Evolutionary conservation across 2,329 filamentous ascomycete genomes (phyloP), one percentile per base, ranked within the genome.

Genomic region (Colletotrichum navitas): DNA sequence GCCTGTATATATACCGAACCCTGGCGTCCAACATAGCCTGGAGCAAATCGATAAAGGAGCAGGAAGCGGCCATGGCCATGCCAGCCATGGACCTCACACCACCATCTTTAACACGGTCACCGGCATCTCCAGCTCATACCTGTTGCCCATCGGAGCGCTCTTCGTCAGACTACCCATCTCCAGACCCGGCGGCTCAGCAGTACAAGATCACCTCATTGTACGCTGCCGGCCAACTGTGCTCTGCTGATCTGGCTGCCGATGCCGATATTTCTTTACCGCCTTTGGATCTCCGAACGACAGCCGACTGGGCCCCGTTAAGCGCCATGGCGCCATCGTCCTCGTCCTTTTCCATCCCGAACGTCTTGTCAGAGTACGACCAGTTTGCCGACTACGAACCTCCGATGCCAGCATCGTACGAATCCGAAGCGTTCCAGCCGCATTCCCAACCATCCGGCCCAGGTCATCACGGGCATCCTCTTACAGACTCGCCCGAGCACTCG

Each of bases 321-420:
- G 75, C 82, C 52, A 79, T 86, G 70, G 82, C 85, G 34, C 77
- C 83, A 34, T 76, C 80, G 26, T 79, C 83, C 49, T 82, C 82
- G 2, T 81, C 83, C 4, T 78, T 84, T 56, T 79, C 80, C 66
- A 81, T 84, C 72, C 81, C 85, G 64, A 85, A 82, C 74, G 81
- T 86, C 39, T 77, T 88, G 67, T 81, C 83, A 45, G 86, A 87
- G 56, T 89, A 88, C 76, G 85, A 86, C 75, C 78, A 83, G 39
- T 89, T 88, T 76, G 80, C 81, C 72, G 80, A 81, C 68, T 88
- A 87, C 75, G 82, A 85, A 45, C 75, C 81, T 34, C 77, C 79
- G 63, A 77, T 85, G 73, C 77, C 82, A 66, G 73, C 79, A 26
- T 74, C 84, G 3, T 88, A 87, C 74, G 81, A 79, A 71, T 83